These are phyloP conservation scores for Echeveria elegans DNA, from an alignment of 164 flowering plant genomes.

Conservation along the genomic window DNA sequence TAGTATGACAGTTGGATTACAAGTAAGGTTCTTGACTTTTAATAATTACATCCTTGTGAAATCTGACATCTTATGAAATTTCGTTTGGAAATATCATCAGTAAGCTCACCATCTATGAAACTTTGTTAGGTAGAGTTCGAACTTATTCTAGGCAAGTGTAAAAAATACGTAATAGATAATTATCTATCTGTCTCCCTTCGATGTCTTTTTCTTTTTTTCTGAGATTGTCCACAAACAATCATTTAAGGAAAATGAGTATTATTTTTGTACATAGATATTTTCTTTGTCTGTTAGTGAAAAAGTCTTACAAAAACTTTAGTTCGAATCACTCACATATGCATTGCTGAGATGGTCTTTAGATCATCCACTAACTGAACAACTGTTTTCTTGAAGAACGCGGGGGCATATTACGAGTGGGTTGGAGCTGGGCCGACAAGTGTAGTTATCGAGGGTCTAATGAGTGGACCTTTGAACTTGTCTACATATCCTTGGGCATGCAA, in stretches of 20 bases:
- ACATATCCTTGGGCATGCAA: constrained; percentile 60
- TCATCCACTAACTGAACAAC: neutral
- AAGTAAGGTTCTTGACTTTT: constrained; percentile 58
- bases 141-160: too few relatives aligned
- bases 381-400: constrained; percentile 62
- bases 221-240: too few relatives aligned
- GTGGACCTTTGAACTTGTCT: constrained; percentile 63
- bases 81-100: neutral
- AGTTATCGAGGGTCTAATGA: constrained; percentile 50
- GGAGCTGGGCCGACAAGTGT: constrained; percentile 87
- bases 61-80: neutral
- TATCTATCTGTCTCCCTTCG: too few relatives aligned
- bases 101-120: neutral
- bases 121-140: too few relatives aligned
- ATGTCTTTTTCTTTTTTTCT: too few relatives aligned
- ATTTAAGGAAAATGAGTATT: too few relatives aligned
- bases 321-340: neutral
- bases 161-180: too few relatives aligned
- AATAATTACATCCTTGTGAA: neutral
- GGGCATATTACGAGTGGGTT: constrained; percentile 77
- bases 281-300: neutral
- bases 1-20: constrained; percentile 92
- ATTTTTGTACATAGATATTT: too few relatives aligned
- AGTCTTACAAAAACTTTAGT: neutral
- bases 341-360: neutral